These are phyloP conservation scores for Neurospora crassa DNA, from an alignment of 2,329 filamentous ascomycete species.

Conservation along the genomic window DNA sequence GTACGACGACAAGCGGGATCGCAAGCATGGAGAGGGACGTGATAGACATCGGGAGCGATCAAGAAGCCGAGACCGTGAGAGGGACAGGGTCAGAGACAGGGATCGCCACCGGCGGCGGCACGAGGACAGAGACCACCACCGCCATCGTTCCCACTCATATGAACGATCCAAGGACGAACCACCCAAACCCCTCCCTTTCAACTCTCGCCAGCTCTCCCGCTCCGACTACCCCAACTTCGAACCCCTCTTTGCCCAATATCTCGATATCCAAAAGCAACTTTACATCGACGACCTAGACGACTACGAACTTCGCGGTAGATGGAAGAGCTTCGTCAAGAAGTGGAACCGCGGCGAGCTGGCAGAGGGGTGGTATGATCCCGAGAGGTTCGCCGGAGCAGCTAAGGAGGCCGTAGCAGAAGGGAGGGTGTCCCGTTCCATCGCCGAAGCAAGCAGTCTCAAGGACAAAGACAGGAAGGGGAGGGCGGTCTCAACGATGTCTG, in stretches of 20 bases:
- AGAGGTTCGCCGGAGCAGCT: conserved; percentile 39
- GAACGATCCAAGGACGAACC: neutral
- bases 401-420: conserved; percentile 19
- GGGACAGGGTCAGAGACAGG: neutral
- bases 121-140: conserved; percentile 17
- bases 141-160: conserved; percentile 17
- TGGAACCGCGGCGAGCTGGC: conserved; percentile 88
- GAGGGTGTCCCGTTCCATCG: neutral
- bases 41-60: neutral
- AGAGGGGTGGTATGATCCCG: conserved; percentile 88
- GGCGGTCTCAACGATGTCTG: conserved; percentile 13
- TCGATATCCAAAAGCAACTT: conserved; percentile 78
- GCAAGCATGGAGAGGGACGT: neutral
- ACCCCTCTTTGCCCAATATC: conserved; percentile 71
- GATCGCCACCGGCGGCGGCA: neutral
- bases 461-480: conserved; percentile 19
- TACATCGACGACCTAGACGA: conserved; percentile 60
- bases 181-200: conserved; percentile 49
- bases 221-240: conserved; percentile 57
- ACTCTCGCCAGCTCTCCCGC: conserved; percentile 56
- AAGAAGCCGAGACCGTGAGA: neutral
- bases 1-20: neutral
- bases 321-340: conserved; percentile 86
- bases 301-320: conserved; percentile 69
- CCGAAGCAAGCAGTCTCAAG: neutral